Evolutionary conservation across 768 basidiomycete genomes (phyloP).

Genomic region (Leccinum subgranulosum): DNA sequence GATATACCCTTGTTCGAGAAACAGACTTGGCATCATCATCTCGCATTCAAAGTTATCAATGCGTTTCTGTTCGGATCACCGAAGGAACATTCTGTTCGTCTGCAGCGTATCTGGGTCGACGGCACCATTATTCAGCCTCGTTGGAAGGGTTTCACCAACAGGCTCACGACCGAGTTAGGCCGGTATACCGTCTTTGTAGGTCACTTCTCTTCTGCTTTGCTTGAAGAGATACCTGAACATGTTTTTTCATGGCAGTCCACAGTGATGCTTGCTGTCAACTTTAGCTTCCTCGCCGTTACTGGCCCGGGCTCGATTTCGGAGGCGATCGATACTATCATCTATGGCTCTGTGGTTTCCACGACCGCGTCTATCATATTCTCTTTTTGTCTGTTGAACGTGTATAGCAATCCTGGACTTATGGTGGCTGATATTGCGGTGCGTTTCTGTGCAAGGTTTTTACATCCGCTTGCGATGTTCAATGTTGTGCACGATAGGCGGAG

Average conservation of each 20-base stretch:
- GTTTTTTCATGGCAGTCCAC: slow-evolving; percentile 1
- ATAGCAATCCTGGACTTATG: slow-evolving; percentile 6
- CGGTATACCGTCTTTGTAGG: slow-evolving; percentile 15
- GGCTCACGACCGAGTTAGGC: slow-evolving; percentile 4
- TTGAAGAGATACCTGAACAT: not conserved
- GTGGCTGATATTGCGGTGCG: slow-evolving; percentile 7
- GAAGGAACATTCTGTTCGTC: slow-evolving; percentile 11
- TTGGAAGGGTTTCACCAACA: slow-evolving; percentile 10
- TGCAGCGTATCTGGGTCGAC: slow-evolving; percentile 14
- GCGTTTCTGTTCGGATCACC: not conserved
- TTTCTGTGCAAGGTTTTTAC: not conserved
- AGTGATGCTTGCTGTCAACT: slow-evolving; percentile 18
- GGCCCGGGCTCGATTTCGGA: not conserved
- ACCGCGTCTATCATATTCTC: slow-evolving; percentile 14
- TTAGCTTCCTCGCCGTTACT: slow-evolving; percentile 14
- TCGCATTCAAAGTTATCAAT: not conserved
- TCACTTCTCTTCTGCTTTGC: not conserved
- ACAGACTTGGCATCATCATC: not conserved
- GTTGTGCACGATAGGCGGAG: not conserved
- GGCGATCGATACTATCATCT: slow-evolving; percentile 6
- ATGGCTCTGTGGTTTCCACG: slow-evolving; percentile 11
- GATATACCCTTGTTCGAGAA: slow-evolving; percentile 4
- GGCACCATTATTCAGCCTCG: slow-evolving; percentile 8
- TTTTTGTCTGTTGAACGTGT: slow-evolving; percentile 8
- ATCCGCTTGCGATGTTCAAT: not conserved